Conservation (phyloP, 2,329 filamentous ascomycete genomes). For the Ascochyta clinopodiicola region DNA sequence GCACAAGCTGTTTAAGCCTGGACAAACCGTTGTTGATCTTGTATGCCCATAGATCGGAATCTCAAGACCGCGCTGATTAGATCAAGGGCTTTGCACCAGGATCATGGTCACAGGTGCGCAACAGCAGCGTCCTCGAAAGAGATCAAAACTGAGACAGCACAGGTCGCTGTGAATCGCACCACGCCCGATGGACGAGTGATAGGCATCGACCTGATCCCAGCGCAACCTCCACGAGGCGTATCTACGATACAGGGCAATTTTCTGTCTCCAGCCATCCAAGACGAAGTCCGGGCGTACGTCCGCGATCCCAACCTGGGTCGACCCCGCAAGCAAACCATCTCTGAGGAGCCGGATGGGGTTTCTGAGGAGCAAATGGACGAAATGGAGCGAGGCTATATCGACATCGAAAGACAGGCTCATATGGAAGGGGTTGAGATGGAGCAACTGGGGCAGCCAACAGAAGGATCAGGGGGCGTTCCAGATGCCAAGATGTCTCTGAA, state of each 20-base stretch:
- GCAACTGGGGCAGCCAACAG: slow-evolving; percentile 19
- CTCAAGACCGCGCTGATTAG: slow-evolving; percentile 22
- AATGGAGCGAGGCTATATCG: slow-evolving; percentile 66
- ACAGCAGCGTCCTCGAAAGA: neutral
- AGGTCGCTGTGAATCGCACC: slow-evolving; percentile 84
- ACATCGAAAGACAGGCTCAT: slow-evolving; percentile 63
- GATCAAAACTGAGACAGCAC: slow-evolving; percentile 12
- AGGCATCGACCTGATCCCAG: slow-evolving; percentile 93
- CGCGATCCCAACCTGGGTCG: slow-evolving; percentile 67
- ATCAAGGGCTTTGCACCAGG: slow-evolving; percentile 74
- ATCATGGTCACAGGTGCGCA: slow-evolving; percentile 64
- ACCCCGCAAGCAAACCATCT: slow-evolving; percentile 45
- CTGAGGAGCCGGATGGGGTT: slow-evolving; percentile 33
- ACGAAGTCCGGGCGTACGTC: slow-evolving; percentile 78
- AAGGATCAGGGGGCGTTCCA: slow-evolving; percentile 24
- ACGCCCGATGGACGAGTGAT: slow-evolving; percentile 79
- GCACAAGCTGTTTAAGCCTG: slow-evolving; percentile 77
- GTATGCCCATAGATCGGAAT: slow-evolving; percentile 52
- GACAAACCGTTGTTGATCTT: slow-evolving; percentile 89
- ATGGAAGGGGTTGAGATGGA: slow-evolving; percentile 37
- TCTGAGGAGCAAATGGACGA: slow-evolving; percentile 52
- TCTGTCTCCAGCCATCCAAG: slow-evolving; percentile 74
- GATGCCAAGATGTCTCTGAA: slow-evolving; percentile 36
- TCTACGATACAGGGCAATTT: slow-evolving; percentile 96
- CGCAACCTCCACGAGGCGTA: slow-evolving; percentile 88